Percentiles rank a stretch among this genome's conserved stretches.
These are phyloP conservation scores for Luffa aegyptiaca DNA, from an alignment of 306 rosid genomes.

Conservation along the genomic window DNA sequence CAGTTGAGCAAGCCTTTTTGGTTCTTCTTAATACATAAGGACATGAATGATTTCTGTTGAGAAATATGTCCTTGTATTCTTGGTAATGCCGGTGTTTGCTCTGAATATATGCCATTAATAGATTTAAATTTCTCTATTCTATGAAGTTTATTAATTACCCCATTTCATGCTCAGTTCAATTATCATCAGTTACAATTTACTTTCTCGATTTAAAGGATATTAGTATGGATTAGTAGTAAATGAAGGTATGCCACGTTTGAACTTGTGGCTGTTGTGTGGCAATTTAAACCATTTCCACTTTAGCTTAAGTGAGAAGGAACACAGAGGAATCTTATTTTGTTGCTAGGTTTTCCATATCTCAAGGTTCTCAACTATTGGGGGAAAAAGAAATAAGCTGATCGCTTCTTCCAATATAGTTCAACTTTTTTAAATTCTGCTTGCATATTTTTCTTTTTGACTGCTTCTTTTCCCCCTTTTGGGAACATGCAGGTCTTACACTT, in stretches of 20 bases:
- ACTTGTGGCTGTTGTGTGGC: neutral
- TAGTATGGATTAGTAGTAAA: neutral
- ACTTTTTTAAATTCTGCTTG: neutral
- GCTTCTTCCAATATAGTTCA: neutral
- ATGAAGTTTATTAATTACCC: neutral
- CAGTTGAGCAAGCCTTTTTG: neutral
- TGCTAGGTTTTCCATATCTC: neutral
- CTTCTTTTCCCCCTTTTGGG: conserved; percentile 6
- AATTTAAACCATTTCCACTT: neutral
- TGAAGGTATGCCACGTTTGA: neutral
- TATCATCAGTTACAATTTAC: neutral
- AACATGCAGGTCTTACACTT: conserved; percentile 75
- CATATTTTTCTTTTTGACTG: neutral
- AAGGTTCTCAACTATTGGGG: neutral
- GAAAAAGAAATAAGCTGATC: neutral
- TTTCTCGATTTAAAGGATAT: neutral
- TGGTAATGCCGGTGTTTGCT: neutral
- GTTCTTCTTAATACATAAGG: neutral
- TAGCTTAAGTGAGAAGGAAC: conserved; percentile 1
- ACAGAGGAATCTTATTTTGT: neutral
- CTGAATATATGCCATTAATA: neutral
- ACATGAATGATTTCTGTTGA: neutral
- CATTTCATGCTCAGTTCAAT: neutral
- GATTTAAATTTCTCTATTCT: neutral
- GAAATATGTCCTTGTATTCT: neutral